These are phyloP conservation scores for Elaeis guineensis DNA, from an alignment of 176 grass and related monocot species.

Conservation along the genomic window DNA sequence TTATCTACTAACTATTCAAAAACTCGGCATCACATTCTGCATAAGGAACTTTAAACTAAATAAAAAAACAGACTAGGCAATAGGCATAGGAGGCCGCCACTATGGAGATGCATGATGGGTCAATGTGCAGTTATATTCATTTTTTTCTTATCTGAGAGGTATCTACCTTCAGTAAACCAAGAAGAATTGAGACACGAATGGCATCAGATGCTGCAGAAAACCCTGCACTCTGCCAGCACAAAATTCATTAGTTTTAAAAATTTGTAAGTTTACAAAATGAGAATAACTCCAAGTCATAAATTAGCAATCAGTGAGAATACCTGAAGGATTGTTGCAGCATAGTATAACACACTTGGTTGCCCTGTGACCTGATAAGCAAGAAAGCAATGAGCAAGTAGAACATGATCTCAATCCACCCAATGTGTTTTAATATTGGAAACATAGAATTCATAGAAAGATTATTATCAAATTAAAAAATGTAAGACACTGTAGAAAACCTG, in stretches of 20 bases:
- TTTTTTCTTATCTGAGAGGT: background rate
- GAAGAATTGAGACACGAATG: slow-evolving; percentile 88
- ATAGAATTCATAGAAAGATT: too few relatives aligned
- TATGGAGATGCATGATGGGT: too few relatives aligned
- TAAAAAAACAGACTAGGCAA: too few relatives aligned
- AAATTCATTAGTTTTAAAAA: background rate
- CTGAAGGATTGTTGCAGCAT: slow-evolving; percentile 96
- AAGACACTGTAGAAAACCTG: slow-evolving; percentile 44
- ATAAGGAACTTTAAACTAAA: too few relatives aligned
- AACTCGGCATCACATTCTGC: too few relatives aligned
- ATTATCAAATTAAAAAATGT: background rate
- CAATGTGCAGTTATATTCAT: too few relatives aligned
- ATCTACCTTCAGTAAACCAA: slow-evolving; percentile 81
- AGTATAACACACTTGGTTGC: slow-evolving; percentile 96
- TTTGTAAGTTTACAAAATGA: too few relatives aligned
- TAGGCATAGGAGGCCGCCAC: too few relatives aligned
- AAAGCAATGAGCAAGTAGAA: slow-evolving; percentile 16
- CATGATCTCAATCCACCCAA: too few relatives aligned
- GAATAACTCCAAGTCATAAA: too few relatives aligned
- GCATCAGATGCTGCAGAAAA: slow-evolving; percentile 95
- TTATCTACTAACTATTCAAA: too few relatives aligned
- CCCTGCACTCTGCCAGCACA: slow-evolving; percentile 66
- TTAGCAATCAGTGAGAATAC: slow-evolving; percentile 25
- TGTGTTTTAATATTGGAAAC: too few relatives aligned
- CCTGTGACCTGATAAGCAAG: slow-evolving; percentile 59